A percentile compares a stretch with the other conserved stretches of the same genome.
Evolutionary conservation across 2,329 filamentous ascomycete genomes (phyloP).

Genomic region (Alternaria gansuensis): DNA sequence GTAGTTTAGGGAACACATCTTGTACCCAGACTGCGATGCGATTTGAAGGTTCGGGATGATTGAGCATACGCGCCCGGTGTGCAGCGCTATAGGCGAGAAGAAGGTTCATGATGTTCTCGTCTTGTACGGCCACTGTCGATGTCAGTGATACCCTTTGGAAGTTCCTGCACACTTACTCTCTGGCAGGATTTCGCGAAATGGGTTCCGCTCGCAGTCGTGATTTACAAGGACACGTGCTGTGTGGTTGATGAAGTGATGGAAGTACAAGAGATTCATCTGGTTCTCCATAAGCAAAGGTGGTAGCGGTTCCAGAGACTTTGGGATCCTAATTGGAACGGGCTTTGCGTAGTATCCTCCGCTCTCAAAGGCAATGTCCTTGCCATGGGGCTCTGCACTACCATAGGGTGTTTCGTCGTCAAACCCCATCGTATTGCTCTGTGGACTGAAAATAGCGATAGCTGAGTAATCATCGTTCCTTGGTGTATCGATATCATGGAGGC

Average conservation of each 20-base stretch:
- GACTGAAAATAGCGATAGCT: conserved; percentile 64
- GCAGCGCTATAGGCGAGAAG: conserved; percentile 85
- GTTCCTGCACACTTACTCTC: conserved; percentile 61
- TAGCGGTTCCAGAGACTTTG: conserved; percentile 65
- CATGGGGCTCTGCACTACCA: conserved; percentile 50
- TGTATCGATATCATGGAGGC: conserved; percentile 73
- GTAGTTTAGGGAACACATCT: conserved; percentile 77
- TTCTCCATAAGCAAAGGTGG: conserved; percentile 70
- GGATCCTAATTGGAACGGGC: conserved; percentile 71
- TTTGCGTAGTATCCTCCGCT: conserved; percentile 74
- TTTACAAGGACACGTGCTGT: conserved; percentile 73
- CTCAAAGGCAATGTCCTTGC: conserved; percentile 63
- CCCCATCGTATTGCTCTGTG: conserved; percentile 41
- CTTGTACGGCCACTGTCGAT: conserved; percentile 68
- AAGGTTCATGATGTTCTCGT: conserved; percentile 77
- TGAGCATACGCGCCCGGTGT: conserved; percentile 77
- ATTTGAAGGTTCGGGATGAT: conserved; percentile 76
- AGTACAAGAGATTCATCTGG: conserved; percentile 81
- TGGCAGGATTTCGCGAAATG: conserved; percentile 68
- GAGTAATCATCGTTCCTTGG: conserved; percentile 74
- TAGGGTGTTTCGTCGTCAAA: conserved; percentile 49
- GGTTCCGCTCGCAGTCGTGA: conserved; percentile 69
- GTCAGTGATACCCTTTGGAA: conserved; percentile 22
- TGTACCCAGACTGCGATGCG: conserved; percentile 83
- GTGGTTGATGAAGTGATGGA: conserved; percentile 79